Conservation (phyloP, 495 filamentous ascomycete species). For the Penicillium cosmopolitanum region DNA sequence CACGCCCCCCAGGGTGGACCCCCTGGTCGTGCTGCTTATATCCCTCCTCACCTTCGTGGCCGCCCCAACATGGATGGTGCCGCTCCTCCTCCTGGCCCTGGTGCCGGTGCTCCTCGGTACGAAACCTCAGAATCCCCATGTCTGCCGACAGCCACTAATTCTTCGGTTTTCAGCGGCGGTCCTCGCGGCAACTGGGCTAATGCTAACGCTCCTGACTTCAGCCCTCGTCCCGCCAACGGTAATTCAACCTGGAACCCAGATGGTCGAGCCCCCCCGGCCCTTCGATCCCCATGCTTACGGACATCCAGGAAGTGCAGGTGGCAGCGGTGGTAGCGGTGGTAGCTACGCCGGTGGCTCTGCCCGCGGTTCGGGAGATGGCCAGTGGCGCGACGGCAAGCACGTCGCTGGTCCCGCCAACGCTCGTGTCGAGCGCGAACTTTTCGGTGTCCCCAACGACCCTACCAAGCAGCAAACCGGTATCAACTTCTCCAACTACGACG, state of each 20-base stretch:
- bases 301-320: slow-evolving; percentile 53
- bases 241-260: slow-evolving; percentile 46
- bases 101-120: slow-evolving; percentile 47
- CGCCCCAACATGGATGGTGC: slow-evolving; percentile 49
- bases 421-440: slow-evolving; percentile 92
- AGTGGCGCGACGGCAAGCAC: slow-evolving; percentile 97
- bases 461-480: slow-evolving; percentile 95
- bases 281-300: slow-evolving; percentile 76
- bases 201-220: slow-evolving; percentile 68
- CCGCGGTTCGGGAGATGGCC: slow-evolving; percentile 88
- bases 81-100: slow-evolving; percentile 36
- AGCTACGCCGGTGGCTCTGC: slow-evolving; percentile 44
- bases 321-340: slow-evolving; percentile 54
- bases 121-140: slow-evolving; percentile 11
- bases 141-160: slow-evolving; percentile 1
- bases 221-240: slow-evolving; percentile 57
- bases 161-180: slow-evolving; percentile 37
- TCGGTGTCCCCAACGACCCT: slow-evolving; percentile 90
- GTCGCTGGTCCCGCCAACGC: slow-evolving; percentile 84
- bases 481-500: slow-evolving; percentile 99
- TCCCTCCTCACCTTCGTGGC: slow-evolving; percentile 89
- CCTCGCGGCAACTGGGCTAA: slow-evolving; percentile 74
- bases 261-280: slow-evolving; percentile 39
- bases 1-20: slow-evolving; percentile 57
- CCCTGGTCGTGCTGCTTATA: slow-evolving; percentile 78